Conservation (phyloP, 2,329 filamentous ascomycete species). For the Dryadomyces quercivorus region DNA sequence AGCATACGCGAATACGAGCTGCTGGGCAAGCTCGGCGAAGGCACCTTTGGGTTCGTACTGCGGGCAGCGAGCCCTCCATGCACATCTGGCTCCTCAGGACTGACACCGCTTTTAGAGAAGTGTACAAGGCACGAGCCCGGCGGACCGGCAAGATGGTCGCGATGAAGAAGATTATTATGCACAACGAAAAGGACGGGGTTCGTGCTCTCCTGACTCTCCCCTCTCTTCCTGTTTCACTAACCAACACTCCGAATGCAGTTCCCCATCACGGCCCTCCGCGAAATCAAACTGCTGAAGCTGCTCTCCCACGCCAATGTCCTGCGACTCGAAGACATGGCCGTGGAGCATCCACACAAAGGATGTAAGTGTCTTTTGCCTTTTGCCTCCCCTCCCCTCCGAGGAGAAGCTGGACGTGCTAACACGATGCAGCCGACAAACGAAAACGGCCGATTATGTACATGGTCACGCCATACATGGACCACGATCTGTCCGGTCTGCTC, state of each 20-base stretch:
- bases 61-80: slow-evolving; percentile 5
- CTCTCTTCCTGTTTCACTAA: not conserved
- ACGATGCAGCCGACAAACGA: slow-evolving; percentile 54
- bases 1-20: slow-evolving; percentile 71
- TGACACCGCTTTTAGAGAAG: slow-evolving; percentile 45
- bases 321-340: slow-evolving; percentile 86
- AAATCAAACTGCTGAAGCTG: slow-evolving; percentile 95
- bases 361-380: slow-evolving; percentile 28
- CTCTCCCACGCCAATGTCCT: slow-evolving; percentile 86
- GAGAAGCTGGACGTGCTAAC: not conserved
- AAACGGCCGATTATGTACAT: slow-evolving; percentile 90
- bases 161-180: slow-evolving; percentile 98
- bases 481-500: slow-evolving; percentile 91
- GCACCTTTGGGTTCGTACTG: slow-evolving; percentile 72
- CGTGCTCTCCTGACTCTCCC: not conserved
- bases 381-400: not conserved
- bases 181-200: slow-evolving; percentile 95
- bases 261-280: slow-evolving; percentile 92
- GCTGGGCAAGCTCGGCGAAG: slow-evolving; percentile 77
- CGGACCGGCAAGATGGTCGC: slow-evolving; percentile 67
- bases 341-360: slow-evolving; percentile 59
- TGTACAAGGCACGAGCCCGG: slow-evolving; percentile 75
- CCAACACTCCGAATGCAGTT: slow-evolving; percentile 40
- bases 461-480: slow-evolving; percentile 98
- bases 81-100: slow-evolving; percentile 23